A percentile compares a stretch with the other conserved stretches of the same genome.
phyloP scores from a whole-genome alignment of 441 rosid genomes.

The Arabidopsis lyrata region DNA sequence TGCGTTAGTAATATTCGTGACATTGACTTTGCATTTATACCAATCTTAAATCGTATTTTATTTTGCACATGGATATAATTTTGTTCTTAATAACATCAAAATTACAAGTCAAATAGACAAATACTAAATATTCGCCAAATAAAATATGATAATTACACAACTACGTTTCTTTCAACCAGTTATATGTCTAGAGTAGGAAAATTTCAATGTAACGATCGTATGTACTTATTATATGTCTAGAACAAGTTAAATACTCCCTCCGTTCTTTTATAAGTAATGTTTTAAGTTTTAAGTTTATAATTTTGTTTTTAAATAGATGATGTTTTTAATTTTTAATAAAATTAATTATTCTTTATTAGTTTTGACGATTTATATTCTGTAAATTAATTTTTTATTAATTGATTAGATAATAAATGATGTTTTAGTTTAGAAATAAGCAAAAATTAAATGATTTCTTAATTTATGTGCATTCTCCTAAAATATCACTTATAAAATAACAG shows the following conservation, averaged over 20 bases:
- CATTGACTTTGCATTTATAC: conserved; percentile 43
- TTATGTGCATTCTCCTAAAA: too few species aligned
- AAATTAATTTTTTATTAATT: too few species aligned
- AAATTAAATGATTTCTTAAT: too few species aligned
- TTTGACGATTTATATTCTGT: too few species aligned
- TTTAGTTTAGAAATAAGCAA: too few species aligned
- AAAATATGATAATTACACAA: conserved; percentile 9
- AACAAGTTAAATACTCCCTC: conserved; percentile 35
- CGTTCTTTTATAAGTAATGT: too few species aligned
- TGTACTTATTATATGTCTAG: conserved; percentile 17
- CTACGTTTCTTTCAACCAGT: conserved; percentile 23
- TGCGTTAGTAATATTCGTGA: conserved; percentile 36
- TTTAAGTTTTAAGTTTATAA: too few species aligned
- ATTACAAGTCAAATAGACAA: conserved; percentile 44
- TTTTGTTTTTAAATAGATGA: too few species aligned
- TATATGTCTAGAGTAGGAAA: conserved; percentile 28
- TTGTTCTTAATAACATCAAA: conserved; percentile 5
- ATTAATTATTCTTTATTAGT: too few species aligned
- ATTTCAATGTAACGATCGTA: background rate
- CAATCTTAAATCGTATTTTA: conserved; percentile 22
- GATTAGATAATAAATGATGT: too few species aligned
- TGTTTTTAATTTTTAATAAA: too few species aligned
- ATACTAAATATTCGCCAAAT: conserved; percentile 29
- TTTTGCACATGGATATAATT: conserved; percentile 15
- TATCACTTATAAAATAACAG: too few species aligned